Conservation (phyloP, 164 flowering plant genomes). For the Dillenia suffruticosa region DNA sequence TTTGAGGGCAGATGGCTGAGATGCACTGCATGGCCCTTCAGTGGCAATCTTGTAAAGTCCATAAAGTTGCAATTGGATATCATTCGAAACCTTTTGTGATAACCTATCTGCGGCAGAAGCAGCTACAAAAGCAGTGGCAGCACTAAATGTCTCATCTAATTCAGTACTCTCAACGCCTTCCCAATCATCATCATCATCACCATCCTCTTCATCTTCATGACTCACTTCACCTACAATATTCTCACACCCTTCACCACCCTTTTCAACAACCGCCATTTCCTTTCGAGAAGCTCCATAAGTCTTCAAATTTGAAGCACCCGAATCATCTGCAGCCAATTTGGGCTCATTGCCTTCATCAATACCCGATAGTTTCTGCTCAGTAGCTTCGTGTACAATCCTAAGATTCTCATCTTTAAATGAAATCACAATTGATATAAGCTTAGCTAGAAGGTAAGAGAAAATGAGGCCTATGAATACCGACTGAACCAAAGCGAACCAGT, state of each 20-base stretch:
- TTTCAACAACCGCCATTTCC: conserved; percentile 10
- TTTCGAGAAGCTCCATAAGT: conserved; percentile 8
- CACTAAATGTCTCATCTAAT: conserved; percentile 85
- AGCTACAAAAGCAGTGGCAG: conserved; percentile 93
- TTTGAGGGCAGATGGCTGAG: conserved; percentile 90
- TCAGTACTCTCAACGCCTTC: conserved; percentile 97
- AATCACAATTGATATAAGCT: conserved; percentile 70
- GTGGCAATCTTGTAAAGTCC: conserved; percentile 92
- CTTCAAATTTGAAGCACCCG: background rate
- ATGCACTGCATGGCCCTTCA: conserved; percentile 82
- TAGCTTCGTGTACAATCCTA: conserved; percentile 12
- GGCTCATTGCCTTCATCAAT: background rate
- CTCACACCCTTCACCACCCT: conserved; percentile 31
- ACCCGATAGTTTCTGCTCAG: background rate
- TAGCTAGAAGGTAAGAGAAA: conserved; percentile 82
- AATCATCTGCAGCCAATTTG: background rate
- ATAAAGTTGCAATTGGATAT: conserved; percentile 81
- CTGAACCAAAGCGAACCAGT: conserved; percentile 71
- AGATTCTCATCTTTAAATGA: conserved; percentile 69
- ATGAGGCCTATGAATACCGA: conserved; percentile 67
- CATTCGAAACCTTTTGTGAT: conserved; percentile 62
- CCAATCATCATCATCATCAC: conserved; percentile 91
- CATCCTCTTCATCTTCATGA: conserved; percentile 25
- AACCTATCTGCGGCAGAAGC: conserved; percentile 75
- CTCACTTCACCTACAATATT: conserved; percentile 16